Evolutionary conservation across 2,329 filamentous ascomycete species (phyloP).

Genomic region (Aspergillus candidus): DNA sequence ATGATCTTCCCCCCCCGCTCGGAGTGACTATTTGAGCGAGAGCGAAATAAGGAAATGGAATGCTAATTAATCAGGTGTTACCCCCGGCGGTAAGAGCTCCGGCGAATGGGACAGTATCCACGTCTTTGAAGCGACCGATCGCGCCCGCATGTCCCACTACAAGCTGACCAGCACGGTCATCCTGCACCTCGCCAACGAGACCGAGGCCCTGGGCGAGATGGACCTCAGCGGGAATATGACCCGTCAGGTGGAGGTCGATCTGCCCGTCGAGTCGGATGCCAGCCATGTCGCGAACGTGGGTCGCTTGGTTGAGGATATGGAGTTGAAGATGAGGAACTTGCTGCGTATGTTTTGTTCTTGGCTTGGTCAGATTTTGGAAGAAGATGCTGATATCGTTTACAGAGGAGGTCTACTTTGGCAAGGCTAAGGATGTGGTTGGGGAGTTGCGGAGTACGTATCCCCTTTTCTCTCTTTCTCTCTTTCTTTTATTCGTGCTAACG

Average conservation of each 20-base stretch:
- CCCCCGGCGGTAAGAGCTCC: conserved; percentile 60
- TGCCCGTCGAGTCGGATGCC: conserved; percentile 81
- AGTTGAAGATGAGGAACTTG: conserved; percentile 97
- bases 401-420: conserved; percentile 98
- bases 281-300: conserved; percentile 96
- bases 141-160: conserved; percentile 87
- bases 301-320: conserved; percentile 95
- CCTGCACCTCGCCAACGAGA: conserved; percentile 69
- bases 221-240: conserved; percentile 98
- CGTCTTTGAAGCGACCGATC: conserved; percentile 93
- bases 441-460: conserved; percentile 69
- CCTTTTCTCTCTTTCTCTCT: neutral
- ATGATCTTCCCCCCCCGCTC: neutral
- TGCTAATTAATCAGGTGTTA: conserved; percentile 48
- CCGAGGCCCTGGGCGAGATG: conserved; percentile 68
- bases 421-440: conserved; percentile 96
- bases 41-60: no score
- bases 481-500: conserved; percentile 9
- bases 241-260: conserved; percentile 85
- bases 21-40: no score
- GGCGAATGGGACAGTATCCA: conserved; percentile 98
- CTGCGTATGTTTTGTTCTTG: conserved; percentile 50
- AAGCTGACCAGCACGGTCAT: conserved; percentile 97
- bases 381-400: conserved; percentile 11
- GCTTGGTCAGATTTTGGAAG: neutral